Conservation (phyloP, 192 early-diverging fungal genomes). For the Coemansia sp. region DNA sequence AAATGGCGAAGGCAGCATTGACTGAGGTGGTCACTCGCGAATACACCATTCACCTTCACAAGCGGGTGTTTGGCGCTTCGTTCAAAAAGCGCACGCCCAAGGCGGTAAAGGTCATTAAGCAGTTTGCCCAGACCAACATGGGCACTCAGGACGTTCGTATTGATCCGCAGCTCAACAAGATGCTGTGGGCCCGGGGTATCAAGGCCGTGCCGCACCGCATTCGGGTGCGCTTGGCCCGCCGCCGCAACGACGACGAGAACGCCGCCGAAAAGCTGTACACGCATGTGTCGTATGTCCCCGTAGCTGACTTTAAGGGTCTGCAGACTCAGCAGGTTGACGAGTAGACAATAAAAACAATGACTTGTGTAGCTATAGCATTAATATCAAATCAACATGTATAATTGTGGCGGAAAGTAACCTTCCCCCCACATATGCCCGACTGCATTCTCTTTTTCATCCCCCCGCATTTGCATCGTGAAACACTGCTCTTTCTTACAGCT, state of each 20-base stretch:
- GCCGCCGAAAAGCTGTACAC: conserved; percentile 98
- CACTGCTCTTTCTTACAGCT: too few relatives aligned
- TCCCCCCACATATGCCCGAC: too few relatives aligned
- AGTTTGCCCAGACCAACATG: conserved; percentile 91
- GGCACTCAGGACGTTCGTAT: conserved; percentile 95
- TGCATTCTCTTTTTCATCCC: too few relatives aligned
- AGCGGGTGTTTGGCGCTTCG: conserved; percentile 72
- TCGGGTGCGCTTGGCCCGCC: conserved; percentile 90
- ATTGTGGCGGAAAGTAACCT: too few relatives aligned
- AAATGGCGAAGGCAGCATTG: conserved; percentile 79
- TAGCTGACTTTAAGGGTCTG: conserved; percentile 87
- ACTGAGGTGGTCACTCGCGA: conserved; percentile 94
- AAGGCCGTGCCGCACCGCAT: conserved; percentile 94
- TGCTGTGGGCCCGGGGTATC: conserved; percentile 89
- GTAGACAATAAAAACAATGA: conserved; percentile 19
- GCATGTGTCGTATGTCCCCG: conserved; percentile 82
- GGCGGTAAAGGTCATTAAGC: conserved; percentile 89
- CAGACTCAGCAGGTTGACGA: conserved; percentile 68
- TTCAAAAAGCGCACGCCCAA: conserved; percentile 98
- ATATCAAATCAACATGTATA: too few relatives aligned
- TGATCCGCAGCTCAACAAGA: conserved; percentile 93
- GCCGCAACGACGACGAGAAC: conserved; percentile 95
- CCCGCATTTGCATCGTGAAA: too few relatives aligned
- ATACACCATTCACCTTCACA: conserved; percentile 99
- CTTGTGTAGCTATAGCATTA: too few relatives aligned